Evolutionary conservation across 2,329 filamentous ascomycete genomes (phyloP).

Genomic region (Colletotrichum gigasporum): DNA sequence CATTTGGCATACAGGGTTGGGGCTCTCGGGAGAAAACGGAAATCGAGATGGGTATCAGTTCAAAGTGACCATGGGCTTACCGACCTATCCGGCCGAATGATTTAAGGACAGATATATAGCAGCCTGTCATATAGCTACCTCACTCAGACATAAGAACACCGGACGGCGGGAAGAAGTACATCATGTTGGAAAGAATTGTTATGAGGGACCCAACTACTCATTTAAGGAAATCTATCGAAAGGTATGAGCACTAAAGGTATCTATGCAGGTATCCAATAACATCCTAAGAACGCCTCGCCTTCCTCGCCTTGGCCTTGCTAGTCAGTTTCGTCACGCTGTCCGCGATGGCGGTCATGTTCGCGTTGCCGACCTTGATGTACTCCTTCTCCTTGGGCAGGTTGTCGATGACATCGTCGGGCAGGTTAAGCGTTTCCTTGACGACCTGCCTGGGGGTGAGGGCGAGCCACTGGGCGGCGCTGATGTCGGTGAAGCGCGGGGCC

Average conservation of each 20-base stretch:
- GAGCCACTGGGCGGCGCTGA: conserved; percentile 67
- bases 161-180: too few species aligned
- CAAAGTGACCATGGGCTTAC: too few species aligned
- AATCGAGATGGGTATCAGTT: too few species aligned
- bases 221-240: too few species aligned
- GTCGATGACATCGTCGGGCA: conserved; percentile 47
- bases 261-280: neutral
- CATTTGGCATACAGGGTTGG: neutral
- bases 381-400: conserved; percentile 51
- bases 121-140: too few species aligned
- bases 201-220: too few species aligned
- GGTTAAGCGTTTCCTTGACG: conserved; percentile 63
- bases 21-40: too few species aligned
- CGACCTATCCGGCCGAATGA: too few species aligned
- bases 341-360: conserved; percentile 44
- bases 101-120: too few species aligned
- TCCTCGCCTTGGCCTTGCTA: neutral
- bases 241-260: neutral
- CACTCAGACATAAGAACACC: too few species aligned
- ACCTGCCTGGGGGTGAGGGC: conserved; percentile 66
- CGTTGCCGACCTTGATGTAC: conserved; percentile 51
- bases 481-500: conserved; percentile 60
- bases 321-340: neutral
- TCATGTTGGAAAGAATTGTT: too few species aligned
- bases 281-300: too few species aligned